Evolutionary conservation across 208 protist species (phyloP).

Genomic region (Naegleria gruberi): DNA sequence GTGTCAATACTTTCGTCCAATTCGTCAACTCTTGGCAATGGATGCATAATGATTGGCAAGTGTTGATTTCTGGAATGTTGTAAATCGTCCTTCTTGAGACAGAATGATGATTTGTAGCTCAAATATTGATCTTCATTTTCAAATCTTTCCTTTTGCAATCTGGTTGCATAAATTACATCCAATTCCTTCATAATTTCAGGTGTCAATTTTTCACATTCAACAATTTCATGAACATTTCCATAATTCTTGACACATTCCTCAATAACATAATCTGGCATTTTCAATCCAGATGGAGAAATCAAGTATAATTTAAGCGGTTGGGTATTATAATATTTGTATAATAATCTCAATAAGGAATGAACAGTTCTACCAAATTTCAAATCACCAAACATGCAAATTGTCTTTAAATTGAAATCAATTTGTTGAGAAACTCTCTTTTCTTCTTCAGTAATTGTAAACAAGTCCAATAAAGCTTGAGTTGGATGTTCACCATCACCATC

Average conservation of each 20-base stretch:
- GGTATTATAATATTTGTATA: slow-evolving; percentile 66
- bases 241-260: slow-evolving; percentile 50
- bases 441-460: slow-evolving; percentile 89
- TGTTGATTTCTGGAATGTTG: slow-evolving; percentile 57
- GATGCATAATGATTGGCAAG: slow-evolving; percentile 91
- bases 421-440: slow-evolving; percentile 40
- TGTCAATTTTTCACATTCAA: slow-evolving; percentile 30
- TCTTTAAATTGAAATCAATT: slow-evolving; percentile 64
- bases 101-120: slow-evolving; percentile 57
- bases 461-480: slow-evolving; percentile 93
- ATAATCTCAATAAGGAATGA: slow-evolving; percentile 83
- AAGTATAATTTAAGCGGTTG: slow-evolving; percentile 64
- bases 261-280: slow-evolving; percentile 75
- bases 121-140: slow-evolving; percentile 63
- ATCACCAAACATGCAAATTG: slow-evolving; percentile 89
- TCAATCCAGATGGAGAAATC: slow-evolving; percentile 68
- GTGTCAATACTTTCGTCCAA: slow-evolving; percentile 76
- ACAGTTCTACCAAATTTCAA: slow-evolving; percentile 93
- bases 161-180: slow-evolving; percentile 92
- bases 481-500: slow-evolving; percentile 95
- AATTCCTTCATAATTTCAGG: slow-evolving; percentile 60
- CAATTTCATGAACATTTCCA: neutral
- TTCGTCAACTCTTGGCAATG: slow-evolving; percentile 92
- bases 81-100: slow-evolving; percentile 60
- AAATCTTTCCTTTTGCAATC: slow-evolving; percentile 95